Evolutionary conservation across 2,329 filamentous ascomycete genomes (phyloP), one percentile per base, ranked within the genome.

Genomic region (Byssothecium circinans): DNA sequence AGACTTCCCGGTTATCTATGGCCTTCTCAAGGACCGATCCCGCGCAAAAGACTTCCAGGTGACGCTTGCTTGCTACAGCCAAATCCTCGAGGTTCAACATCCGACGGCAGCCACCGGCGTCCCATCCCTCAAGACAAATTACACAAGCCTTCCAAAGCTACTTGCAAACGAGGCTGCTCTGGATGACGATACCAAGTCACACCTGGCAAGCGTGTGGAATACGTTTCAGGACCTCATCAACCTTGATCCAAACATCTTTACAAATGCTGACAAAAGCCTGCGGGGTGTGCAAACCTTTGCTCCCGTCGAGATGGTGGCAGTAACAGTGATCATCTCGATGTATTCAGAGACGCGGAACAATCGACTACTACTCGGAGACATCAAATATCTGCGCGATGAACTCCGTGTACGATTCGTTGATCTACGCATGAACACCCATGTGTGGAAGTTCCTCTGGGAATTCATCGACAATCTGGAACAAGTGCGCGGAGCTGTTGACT

Each of bases 1-100:
- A 1, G 70, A 76, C 35, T 78, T 77, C 46, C 51, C 64, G 0
- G 30, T 54, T 7, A 64, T 78, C n/a, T 70, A 60, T 23, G 27
- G 43, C 1, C 48, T 69, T 17, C 56, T 68, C 44, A 66, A 67
- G 30, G 58, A 67, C 19, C 54, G 50, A 15, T 47, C 55, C 4
- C 58, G 67, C 3, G 62, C 60, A 2, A 65, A 60, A 33, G 68
- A 68, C 12, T 72, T 72, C 40, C 64, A 68, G 20, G 44, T 69
- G 14, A 58, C 67, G 1, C 50, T 73, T 1, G 49, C 55, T 0
- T 72, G 66, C 34, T 72, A 71, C 48, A 64, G 58, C 35, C 67
- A 71, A 43, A 70, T 73, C 8, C n/a, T 72, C 2, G 70, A 72
- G 43, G 60, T 64, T 14, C 53, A 60, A 51, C 52, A 66, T 36